Percentiles rank a stretch among this genome's conserved stretches.
Conservation (phyloP, 164 flowering plant species). For the Nymphaea colorata region DNA sequence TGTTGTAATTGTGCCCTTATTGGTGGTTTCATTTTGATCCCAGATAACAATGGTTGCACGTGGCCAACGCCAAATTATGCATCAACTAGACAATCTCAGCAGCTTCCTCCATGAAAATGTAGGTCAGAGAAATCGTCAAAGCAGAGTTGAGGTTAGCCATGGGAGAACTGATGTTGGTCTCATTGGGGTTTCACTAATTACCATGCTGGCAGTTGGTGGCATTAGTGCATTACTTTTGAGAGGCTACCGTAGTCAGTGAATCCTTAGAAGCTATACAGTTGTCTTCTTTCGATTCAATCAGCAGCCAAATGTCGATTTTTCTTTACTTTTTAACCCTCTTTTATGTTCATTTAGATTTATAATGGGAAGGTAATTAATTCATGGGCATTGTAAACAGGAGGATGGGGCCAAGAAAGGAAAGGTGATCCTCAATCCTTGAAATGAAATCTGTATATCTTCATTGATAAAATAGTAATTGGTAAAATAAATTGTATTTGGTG, state of each 20-base stretch:
- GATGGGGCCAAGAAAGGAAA: no score
- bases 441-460: no score
- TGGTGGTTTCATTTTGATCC: background rate
- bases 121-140: slow-evolving; percentile 21
- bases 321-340: background rate
- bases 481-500: no score
- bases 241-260: background rate
- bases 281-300: background rate
- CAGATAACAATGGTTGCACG: slow-evolving; percentile 52
- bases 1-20: background rate
- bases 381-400: no score
- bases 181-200: slow-evolving; percentile 23
- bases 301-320: background rate
- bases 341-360: background rate
- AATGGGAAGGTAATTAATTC: no score
- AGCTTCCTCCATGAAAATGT: slow-evolving; percentile 43
- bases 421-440: no score
- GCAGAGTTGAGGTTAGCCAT: slow-evolving; percentile 17
- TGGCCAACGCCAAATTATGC: slow-evolving; percentile 73
- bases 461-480: no score
- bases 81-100: slow-evolving; percentile 62
- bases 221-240: slow-evolving; percentile 37
- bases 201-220: slow-evolving; percentile 41
- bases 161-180: slow-evolving; percentile 15
- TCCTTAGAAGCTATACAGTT: background rate